Base-by-base conservation (phyloP, 352 stramenopile genomes). In the Phytopythium mirpurense region DNA sequence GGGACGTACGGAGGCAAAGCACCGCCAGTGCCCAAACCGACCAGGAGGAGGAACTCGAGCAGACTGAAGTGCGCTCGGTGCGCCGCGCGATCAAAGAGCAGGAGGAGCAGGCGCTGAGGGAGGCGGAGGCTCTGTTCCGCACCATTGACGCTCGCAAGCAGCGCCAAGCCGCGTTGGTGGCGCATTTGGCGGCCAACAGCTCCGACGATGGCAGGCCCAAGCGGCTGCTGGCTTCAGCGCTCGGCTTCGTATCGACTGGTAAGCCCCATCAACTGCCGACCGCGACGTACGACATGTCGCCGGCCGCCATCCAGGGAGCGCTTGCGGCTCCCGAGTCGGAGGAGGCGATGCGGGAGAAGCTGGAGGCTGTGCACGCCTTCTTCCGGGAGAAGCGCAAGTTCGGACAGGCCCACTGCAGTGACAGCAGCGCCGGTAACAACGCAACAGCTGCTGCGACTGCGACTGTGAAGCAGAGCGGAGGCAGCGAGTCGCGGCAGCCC, bases 71-170 rank as follows among this genome's bases (percentile, higher is more conserved):
- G 10, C 47, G 53, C 32, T 38, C 32, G 26, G 55, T 57, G 46
- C 59, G 71, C 2, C 54, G 45, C 15, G 53, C 56, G 15, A 76
- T 86, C 50, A 86, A 86, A 54, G 49, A 48, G 1, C 57, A 72
- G 18, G 72, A 79, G 53, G 63, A 63, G 37, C 62, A 82, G 44
- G 84, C 68, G 21, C 60, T 86, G 19, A 64, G 53, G 38, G 65
- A 84, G 50, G 75, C 74, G 6, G 70, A 86, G 24, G 54, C 55
- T 16, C 60, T 86, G 11, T 53, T 82, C 2, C 59, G 51, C 12
- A 76, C 60, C 14, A 56, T 71, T 5, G 67, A 76, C 10, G 57
- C 63, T 24, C 57, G 54, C 35, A 60, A 70, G 26, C 38, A 67
- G 36, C 37, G 42, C 2, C 50, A 55, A 4, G 31, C 40, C 15